These are phyloP conservation scores for Phyllostachys edulis DNA, from an alignment of 176 grass and related monocot genomes.

Conservation along the genomic window DNA sequence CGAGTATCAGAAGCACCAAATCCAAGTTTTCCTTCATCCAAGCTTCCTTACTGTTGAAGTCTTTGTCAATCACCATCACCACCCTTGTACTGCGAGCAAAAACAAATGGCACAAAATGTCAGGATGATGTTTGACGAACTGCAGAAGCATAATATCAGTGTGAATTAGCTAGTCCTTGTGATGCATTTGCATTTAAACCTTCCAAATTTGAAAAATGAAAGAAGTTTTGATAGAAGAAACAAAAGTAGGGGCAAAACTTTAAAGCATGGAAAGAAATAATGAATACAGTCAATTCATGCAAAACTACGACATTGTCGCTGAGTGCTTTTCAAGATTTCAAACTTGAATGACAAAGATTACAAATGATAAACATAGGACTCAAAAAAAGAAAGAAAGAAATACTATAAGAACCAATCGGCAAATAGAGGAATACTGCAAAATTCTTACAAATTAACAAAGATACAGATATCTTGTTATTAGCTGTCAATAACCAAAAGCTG, in stretches of 20 bases:
- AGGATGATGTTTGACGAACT: background rate
- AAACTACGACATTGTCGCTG: background rate
- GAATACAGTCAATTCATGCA: background rate
- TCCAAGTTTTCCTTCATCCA: constrained; percentile 5
- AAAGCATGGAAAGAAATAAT: background rate
- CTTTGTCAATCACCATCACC: constrained; percentile 34
- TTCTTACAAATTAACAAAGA: background rate
- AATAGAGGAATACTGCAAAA: background rate
- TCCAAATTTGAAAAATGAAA: background rate
- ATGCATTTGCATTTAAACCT: background rate
- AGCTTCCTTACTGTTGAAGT: constrained; percentile 26
- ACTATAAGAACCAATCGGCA: background rate
- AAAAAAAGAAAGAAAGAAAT: background rate
- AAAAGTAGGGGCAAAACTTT: background rate
- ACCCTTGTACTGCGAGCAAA: constrained; percentile 52
- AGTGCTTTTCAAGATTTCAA: background rate
- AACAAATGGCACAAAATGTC: background rate
- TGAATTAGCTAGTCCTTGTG: background rate
- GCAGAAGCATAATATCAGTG: background rate
- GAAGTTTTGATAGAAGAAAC: background rate
- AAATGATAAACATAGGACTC: background rate
- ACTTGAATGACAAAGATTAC: background rate
- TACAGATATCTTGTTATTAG: background rate
- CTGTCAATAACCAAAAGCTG: background rate
- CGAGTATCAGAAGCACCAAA: background rate